These are phyloP conservation scores for Colletotrichum paranaense DNA, from an alignment of 2,329 filamentous ascomycete species.

Conservation along the genomic window DNA sequence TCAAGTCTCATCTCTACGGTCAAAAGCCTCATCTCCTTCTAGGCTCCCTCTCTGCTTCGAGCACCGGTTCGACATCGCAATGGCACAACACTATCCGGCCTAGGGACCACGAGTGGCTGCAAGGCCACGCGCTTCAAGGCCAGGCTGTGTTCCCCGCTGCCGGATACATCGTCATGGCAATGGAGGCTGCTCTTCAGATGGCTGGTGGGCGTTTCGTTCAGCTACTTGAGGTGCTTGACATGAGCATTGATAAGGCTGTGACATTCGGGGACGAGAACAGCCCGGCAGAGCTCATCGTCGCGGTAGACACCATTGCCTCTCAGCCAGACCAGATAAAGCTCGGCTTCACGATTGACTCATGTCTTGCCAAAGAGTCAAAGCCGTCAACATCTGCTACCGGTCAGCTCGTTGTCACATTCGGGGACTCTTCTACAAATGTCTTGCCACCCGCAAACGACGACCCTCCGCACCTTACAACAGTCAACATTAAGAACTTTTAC, in stretches of 20 bases:
- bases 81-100: constrained; percentile 35
- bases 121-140: constrained; percentile 38
- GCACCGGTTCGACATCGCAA: not conserved
- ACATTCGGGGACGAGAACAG: constrained; percentile 14
- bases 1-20: constrained; percentile 40
- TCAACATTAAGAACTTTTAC: constrained; percentile 17
- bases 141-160: constrained; percentile 54
- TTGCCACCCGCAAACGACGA: not conserved
- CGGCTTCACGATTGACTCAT: not conserved
- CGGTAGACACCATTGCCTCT: too few species aligned
- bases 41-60: not conserved
- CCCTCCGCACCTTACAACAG: not conserved
- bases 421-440: not conserved
- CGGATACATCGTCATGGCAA: constrained; percentile 55
- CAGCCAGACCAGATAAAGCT: not conserved
- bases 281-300: not conserved
- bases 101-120: constrained; percentile 45
- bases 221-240: constrained; percentile 4
- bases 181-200: constrained; percentile 50
- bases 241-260: constrained; percentile 23
- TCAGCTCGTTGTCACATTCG: not conserved
- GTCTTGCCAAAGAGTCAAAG: not conserved
- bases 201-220: not conserved
- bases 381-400: constrained; percentile 4
- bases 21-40: constrained; percentile 49